These are phyloP conservation scores for Penicillium verhagenii DNA, from an alignment of 495 filamentous ascomycete species.

Conservation along the genomic window DNA sequence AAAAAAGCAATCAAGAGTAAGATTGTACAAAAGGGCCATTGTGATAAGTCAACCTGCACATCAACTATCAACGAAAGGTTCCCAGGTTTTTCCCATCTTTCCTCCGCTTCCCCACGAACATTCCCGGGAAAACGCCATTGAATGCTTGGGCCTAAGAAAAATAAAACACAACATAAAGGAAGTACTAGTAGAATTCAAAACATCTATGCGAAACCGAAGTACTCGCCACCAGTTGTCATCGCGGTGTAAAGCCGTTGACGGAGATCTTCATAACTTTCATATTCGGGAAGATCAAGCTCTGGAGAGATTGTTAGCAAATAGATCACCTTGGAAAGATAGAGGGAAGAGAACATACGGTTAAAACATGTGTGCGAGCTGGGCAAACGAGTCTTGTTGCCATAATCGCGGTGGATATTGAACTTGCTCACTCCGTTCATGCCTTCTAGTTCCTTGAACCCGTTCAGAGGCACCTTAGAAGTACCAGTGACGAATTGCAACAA, in stretches of 20 bases:
- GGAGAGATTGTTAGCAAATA: slow-evolving; percentile 35
- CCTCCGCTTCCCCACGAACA: slow-evolving; percentile 11
- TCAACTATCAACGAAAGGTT: slow-evolving; percentile 26
- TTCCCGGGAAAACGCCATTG: slow-evolving; percentile 42
- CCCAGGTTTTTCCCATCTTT: slow-evolving; percentile 15
- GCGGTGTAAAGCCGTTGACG: slow-evolving; percentile 86
- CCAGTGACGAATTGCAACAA: slow-evolving; percentile 97
- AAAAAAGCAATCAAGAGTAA: slow-evolving; percentile 34
- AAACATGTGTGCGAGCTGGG: slow-evolving; percentile 98
- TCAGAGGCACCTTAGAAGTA: slow-evolving; percentile 97
- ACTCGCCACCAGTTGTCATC: slow-evolving; percentile 93
- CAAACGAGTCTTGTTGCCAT: slow-evolving; percentile 94
- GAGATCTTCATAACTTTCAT: slow-evolving; percentile 91
- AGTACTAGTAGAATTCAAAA: slow-evolving; percentile 5
- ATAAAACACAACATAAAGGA: slow-evolving; percentile 4
- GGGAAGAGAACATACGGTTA: slow-evolving; percentile 75
- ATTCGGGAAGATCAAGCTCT: slow-evolving; percentile 99
- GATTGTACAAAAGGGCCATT: slow-evolving; percentile 11
- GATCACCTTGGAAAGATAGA: background rate
- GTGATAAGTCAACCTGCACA: slow-evolving; percentile 44
- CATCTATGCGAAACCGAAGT: slow-evolving; percentile 91
- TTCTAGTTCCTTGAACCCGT: slow-evolving; percentile 98
- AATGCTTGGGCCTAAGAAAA: slow-evolving; percentile 39
- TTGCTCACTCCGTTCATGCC: slow-evolving; percentile 98
- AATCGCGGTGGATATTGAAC: slow-evolving; percentile 99